Base-by-base conservation (phyloP, 257 asterid species). In the Cordia subcordata region DNA sequence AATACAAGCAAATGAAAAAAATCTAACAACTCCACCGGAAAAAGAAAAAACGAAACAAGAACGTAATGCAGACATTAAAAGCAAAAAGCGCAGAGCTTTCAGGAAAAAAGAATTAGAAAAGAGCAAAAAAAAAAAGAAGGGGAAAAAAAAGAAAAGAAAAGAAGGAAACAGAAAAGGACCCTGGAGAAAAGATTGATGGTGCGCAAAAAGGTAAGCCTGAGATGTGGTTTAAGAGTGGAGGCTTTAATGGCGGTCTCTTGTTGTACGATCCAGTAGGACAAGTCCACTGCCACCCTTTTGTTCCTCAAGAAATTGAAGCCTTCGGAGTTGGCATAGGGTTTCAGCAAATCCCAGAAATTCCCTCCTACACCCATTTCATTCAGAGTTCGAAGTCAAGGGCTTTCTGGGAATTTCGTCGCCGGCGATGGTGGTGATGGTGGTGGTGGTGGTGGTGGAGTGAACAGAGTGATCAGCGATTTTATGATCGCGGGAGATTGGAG, bases 201-300 rank as follows among this genome's bases (percentile, higher is more conserved):
- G 23, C 97, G 90, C 66, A 85, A 86, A 76, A 93, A 89, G 58
- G 85, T 86, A 56, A 82, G 79, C 60, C 97, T 81, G 44, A 89
- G 77, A 69, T 93, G 97, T 17, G 94, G 89, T 16, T 85, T 85
- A 47, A 87, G 78, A 60, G 75, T 51, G 69, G 67, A 60, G 10
- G 89, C 88, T 77, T 83, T 89, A 64, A 89, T 76, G 61, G 97
- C 99, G 62, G 95, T 93, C 77, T 85, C 94, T 10, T 89, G 84
- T 70, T 89, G 99, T 35, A 93, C 96, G 56, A 93, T 80, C 97
- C 96, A 93, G 74, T 84, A 93, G 1, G 97, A 93, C 53, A 93
- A 80, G 76, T 89, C 99, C 49, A 93, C 97, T 5, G 99, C 97
- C 0, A 93, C 99, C 58, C 95, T 77, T 68, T 86, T 93, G 79